Base-by-base conservation (phyloP, 1,139 yeast species). In the Debaryomycetaceae sp. region DNA sequence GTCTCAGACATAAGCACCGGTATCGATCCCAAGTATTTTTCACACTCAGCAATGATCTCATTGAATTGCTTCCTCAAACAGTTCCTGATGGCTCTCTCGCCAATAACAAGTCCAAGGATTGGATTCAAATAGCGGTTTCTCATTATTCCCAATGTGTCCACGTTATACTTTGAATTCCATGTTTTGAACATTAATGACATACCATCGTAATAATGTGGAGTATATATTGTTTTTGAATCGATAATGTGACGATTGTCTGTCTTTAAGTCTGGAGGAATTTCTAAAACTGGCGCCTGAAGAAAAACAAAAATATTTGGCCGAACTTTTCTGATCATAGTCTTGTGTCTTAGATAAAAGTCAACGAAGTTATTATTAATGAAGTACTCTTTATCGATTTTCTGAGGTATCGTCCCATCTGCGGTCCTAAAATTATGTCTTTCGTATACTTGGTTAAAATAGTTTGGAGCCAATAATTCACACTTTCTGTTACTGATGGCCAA, bases 161-260 rank as follows among this genome's bases (percentile, higher is more conserved):
- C 96, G 54, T 91, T 91, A 63, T 82, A 85, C 31, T 60, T 61
- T 30, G 75, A 66, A 52, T 83, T 85, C 95, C 95, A 87, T 9
- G 83, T 76, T 59, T 88, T 88, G 59, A 87, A 84, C 92, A 91
- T 83, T 22, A 92, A 65, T 1, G 97, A 86, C 78, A 91, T 75
- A 0, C 98, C 98, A 59, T 91, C 98, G 55, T 91, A 91, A 56
- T 83, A 91, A 61, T 91, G 98, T 1, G 95, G 94, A 26, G 95
- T 80, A 51, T 82, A 83, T 0, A 86, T 80, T 0, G 91, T 83
- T 43, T 74, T 77, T 1, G 67, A 58, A 52, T 87, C 95, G 16
- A 87, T 61, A 32, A 81, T 60, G 3, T 69, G 52, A 7, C 72
- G 55, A 1, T 63, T 61, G 16, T 85, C 75, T 6, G 72, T 71